Base-by-base conservation (phyloP, 2,329 filamentous ascomycete genomes). In the Didymella segeticola region DNA sequence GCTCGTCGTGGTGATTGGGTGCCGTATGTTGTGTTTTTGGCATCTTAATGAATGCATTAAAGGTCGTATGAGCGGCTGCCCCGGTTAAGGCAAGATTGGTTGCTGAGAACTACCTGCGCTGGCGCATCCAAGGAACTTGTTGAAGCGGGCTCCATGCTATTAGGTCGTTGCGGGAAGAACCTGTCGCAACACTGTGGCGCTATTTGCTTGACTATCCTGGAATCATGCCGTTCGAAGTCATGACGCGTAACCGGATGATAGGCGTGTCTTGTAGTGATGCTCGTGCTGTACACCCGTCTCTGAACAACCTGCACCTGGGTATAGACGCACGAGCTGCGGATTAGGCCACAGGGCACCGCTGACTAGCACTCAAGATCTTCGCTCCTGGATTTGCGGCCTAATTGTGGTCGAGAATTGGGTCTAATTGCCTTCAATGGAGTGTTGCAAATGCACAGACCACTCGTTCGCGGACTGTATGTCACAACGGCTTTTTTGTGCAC, bases 171-270 rank as follows among this genome's bases (percentile, higher is more conserved):
- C 57, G 52, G 62, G 53, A 68, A 62, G 41, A 37, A 50, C 43
- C 68, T 69, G 64, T 64, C 66, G 70, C 72, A 64, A 42, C 48
- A 74, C 70, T 58, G 66, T 74, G 72, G 71, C 71, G 68, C 56
- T 64, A 54, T 61, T 58, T 64, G 61, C 61, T 62, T 65, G 56
- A 54, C 47, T 59, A 43, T 62, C 57, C 61, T 62, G 58, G 53
- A 57, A 63, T 56, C 59, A 50, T 62, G 56, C 57, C 47, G 36
- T 65, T 53, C 49, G 58, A 49, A 30, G 43, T 57, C 55, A 60
- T 60, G 60, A 66, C 60, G 59, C 60, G 61, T 53, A 46, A 52
- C 26, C 42, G 54, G 47, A 57, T 51, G 43, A 66, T 56, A 53
- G 57, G 56, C 53, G 53, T 52, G 59, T 53, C 47, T 66, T 62